These are phyloP conservation scores for Saccharomycopsis javanensis DNA, from an alignment of 805 yeast genomes.

Conservation along the genomic window DNA sequence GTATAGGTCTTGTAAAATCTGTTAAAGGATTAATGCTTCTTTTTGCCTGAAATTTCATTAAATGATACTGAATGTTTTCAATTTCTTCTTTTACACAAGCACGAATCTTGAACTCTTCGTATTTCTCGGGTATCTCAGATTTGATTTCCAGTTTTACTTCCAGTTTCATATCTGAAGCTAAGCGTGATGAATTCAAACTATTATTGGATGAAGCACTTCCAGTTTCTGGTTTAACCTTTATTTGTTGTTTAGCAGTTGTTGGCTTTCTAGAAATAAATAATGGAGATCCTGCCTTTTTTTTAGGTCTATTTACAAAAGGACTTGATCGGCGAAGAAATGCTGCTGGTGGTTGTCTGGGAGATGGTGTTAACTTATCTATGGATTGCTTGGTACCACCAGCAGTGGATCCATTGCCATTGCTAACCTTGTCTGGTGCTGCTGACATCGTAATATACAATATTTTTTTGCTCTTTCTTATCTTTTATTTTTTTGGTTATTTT, in stretches of 20 bases:
- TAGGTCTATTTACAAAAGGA: slow-evolving; percentile 6
- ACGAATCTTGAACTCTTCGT: slow-evolving; percentile 41
- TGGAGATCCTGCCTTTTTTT: neutral
- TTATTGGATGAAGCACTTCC: neutral
- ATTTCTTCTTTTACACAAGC: slow-evolving; percentile 67
- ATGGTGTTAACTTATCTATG: neutral
- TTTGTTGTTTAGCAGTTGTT: neutral
- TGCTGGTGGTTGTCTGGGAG: slow-evolving; percentile 2
- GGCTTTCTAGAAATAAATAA: neutral
- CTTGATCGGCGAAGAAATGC: slow-evolving; percentile 1
- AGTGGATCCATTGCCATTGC: neutral
- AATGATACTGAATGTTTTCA: slow-evolving; percentile 65
- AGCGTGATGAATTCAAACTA: neutral
- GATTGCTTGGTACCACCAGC: too few relatives aligned
- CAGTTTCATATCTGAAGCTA: neutral
- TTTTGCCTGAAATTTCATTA: slow-evolving; percentile 69
- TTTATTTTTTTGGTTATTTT: too few relatives aligned
- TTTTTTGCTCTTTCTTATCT: too few relatives aligned
- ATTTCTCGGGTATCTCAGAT: slow-evolving; percentile 1
- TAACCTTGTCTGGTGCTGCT: neutral
- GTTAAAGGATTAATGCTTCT: slow-evolving; percentile 59
- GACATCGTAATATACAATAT: neutral
- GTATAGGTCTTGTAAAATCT: slow-evolving; percentile 71
- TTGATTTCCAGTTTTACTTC: neutral
- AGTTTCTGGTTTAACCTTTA: neutral